Base-by-base conservation (phyloP, 2,329 filamentous ascomycete species). In the Colletotrichum agaves region DNA sequence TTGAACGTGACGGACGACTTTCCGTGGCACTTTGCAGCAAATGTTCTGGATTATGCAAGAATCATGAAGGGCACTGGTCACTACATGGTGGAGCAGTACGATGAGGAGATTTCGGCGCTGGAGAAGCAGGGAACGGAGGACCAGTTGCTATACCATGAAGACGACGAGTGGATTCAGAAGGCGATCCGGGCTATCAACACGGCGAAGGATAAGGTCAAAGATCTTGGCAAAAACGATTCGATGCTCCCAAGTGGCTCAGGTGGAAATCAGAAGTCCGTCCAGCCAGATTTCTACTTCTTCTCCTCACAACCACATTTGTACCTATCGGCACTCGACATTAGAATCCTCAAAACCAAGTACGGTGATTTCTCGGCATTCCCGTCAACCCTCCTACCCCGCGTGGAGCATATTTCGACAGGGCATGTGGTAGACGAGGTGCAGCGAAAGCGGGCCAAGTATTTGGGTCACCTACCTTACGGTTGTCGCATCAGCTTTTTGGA, bases 11-110 rank as follows among this genome's bases (percentile, higher is more conserved):
- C 87, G 8, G 90, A 95, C 57, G 91, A 94, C 74, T 88, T 98
- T 39, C 96, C 96, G 0, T 99, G 96, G 96, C 93, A 97, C 77
- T 94, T 96, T 79, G 93, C 93, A 5, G 94, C 93, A 10, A 97
- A 97, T 74, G 94, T 97, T 39, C 87, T 97, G 76, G 96, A 99
- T 76, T 99, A 98, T 78, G 93, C 94, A 15, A 89, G 94, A 43
- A 91, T 98, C 62, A 97, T 99, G 93, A 97, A 95, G 76, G 96
- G 94, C 6, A 95, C 93, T 4, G 89, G 92, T 73, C 90, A 92
- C 37, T 99, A 99, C 76, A 95, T 99, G 91, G 77, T 83, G 12
- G 84, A 88, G 60, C 92, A 98, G 75, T 95, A 91, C 73, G 89
- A 97, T 70, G 82, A 87, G 41, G 95, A 98, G 76, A 90, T 97